Evolutionary conservation across 768 basidiomycete genomes (phyloP).

Genomic region (Boletus rubropictus): DNA sequence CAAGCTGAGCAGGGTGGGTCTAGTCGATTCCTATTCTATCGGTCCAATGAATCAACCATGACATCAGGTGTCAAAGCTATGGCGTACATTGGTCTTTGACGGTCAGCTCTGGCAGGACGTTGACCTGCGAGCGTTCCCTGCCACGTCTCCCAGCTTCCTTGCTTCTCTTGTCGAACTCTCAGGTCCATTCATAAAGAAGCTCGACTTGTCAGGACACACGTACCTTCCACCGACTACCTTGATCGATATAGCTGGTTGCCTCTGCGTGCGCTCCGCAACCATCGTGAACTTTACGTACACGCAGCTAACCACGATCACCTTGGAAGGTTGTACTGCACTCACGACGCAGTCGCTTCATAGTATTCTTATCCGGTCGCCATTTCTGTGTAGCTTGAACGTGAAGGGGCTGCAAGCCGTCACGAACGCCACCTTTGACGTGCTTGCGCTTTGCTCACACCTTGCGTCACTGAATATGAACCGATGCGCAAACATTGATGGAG

Average conservation of each 20-base stretch:
- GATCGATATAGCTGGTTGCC: slow-evolving; percentile 45
- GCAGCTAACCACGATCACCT: slow-evolving; percentile 62
- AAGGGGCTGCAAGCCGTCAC: slow-evolving; percentile 66
- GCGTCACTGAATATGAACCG: slow-evolving; percentile 62
- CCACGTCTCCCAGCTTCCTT: slow-evolving; percentile 46
- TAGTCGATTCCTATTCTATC: slow-evolving; percentile 11
- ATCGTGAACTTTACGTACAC: slow-evolving; percentile 41
- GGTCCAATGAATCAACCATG: slow-evolving; percentile 12
- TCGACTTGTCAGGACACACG: slow-evolving; percentile 63
- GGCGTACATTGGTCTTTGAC: slow-evolving; percentile 73
- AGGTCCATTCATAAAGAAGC: slow-evolving; percentile 56
- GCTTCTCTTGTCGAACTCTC: slow-evolving; percentile 47
- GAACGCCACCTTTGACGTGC: slow-evolving; percentile 65
- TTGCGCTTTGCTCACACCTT: slow-evolving; percentile 55
- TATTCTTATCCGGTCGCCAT: slow-evolving; percentile 61
- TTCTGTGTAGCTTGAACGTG: slow-evolving; percentile 52
- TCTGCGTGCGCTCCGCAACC: slow-evolving; percentile 41
- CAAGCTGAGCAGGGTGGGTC: slow-evolving; percentile 69
- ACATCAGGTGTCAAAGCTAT: slow-evolving; percentile 66
- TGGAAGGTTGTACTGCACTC: slow-evolving; percentile 66
- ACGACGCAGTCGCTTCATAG: slow-evolving; percentile 63
- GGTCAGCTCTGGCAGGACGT: slow-evolving; percentile 79
- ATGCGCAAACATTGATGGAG: slow-evolving; percentile 62
- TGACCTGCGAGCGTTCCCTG: slow-evolving; percentile 59
- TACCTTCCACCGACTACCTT: slow-evolving; percentile 46